Evolutionary conservation across 2,329 filamentous ascomycete genomes (phyloP), one percentile per base, ranked within the genome.

Genomic region (Trichoderma oligosporum): DNA sequence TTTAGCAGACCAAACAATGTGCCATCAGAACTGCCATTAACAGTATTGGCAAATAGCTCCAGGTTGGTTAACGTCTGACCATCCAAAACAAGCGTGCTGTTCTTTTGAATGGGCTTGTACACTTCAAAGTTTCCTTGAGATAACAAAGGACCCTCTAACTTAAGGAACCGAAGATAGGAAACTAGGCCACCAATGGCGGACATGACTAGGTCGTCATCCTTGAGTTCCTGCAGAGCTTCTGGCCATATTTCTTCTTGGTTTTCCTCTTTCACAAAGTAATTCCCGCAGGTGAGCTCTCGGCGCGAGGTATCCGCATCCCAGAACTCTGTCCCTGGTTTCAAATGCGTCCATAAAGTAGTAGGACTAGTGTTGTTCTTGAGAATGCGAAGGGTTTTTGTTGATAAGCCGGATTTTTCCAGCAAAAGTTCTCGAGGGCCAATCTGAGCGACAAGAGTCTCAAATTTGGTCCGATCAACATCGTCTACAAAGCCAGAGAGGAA

Each of bases 21-120:
- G 6, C 94, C 94, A 36, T 96, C 88, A 0, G 80, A 70, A 12
- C 90, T 85, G 7, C 92, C 93, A 67, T 97, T 93, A 63, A 88
- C 91, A 0, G 87, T 92, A 72, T 99, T 99, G 64, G 91, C 83
- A 65, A 99, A 99, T 4, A 99, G 83, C 70, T 99, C 94, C n/a
- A 99, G 84, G 67, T 99, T 99, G 77, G 96, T 95, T 64, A 99
- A 79, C 20, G 92, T 97, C 70, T 99, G 94, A 0, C 94, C 94
- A 65, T 99, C 94, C 1, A 99, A 81, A 8, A 99, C 88, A 42
- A 99, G 77, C 27, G 90, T 97, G 11, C 91, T 91, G 68, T 97
- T 96, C 67, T 88, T 88, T 56, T 84, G 83, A 51, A 99, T 97
- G 0, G 94, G 94, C 68, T 88, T 91, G 71, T 99, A 99, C 80